phyloP scores from a whole-genome alignment of 1,284 basidiomycete genomes.

The Mycosarcoma mackinlayi region DNA sequence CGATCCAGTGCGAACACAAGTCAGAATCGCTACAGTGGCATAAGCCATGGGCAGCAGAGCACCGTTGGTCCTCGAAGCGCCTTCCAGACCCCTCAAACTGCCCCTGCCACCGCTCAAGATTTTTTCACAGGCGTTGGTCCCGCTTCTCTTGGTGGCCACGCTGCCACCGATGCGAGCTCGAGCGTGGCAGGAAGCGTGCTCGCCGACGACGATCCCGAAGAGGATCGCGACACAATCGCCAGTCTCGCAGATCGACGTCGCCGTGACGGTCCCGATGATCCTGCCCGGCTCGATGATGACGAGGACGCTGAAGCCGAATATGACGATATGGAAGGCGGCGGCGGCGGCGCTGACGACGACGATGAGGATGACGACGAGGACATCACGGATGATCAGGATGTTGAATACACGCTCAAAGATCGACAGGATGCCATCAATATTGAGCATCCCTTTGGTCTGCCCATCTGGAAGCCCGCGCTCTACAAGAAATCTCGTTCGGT shows the following conservation, averaged over 20 bases:
- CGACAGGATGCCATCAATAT: conserved; percentile 97
- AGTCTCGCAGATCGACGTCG: conserved; percentile 46
- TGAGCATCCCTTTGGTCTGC: conserved; percentile 98
- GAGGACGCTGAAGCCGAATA: conserved; percentile 28
- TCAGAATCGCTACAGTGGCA: conserved; percentile 33
- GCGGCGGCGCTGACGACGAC: conserved; percentile 13
- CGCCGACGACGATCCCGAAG: conserved; percentile 34
- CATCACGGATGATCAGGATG: conserved; percentile 72
- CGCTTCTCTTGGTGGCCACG: conserved; percentile 21
- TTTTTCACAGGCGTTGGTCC: conserved; percentile 41
- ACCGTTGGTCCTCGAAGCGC: conserved; percentile 36
- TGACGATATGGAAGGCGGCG: conserved; percentile 5
- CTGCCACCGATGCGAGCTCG: conserved; percentile 36
- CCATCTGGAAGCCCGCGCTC: conserved; percentile 98
- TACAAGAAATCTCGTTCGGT: conserved; percentile 98
- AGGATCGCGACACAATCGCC: conserved; percentile 56
- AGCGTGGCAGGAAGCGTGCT: conserved; percentile 48
- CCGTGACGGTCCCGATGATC: conserved; percentile 25
- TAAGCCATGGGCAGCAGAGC: conserved; percentile 43
- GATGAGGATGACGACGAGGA: conserved; percentile 42
- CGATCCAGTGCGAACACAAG: conserved; percentile 26
- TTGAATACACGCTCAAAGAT: conserved; percentile 89
- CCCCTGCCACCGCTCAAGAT: conserved; percentile 25
- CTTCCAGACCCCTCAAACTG: conserved; percentile 11
- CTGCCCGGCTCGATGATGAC: conserved; percentile 18